Evolutionary conservation across 169 alveolate species (phyloP), one percentile per base, ranked within the genome.

Genomic region (Eimeria falciformis): DNA sequence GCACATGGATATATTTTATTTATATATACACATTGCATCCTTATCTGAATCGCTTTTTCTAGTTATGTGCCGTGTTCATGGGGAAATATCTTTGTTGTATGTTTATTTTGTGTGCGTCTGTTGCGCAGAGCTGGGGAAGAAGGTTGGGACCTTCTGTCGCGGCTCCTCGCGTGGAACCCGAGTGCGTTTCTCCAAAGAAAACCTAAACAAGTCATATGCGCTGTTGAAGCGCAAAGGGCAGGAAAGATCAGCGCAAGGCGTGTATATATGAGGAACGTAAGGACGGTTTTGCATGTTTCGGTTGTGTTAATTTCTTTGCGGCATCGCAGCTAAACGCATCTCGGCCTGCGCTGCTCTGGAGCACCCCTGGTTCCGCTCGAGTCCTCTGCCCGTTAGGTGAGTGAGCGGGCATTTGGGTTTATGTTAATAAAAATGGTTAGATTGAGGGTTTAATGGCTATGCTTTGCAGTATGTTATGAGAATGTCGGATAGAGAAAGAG

Each of bases 61-160:
- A 7, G 7, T 9, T 23, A 65, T 65, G 37, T 23, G n/a, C n/a
- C n/a, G n/a, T n/a, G n/a, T n/a, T n/a, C n/a, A n/a, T n/a, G n/a
- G n/a, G n/a, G n/a, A n/a, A n/a, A n/a, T n/a, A n/a, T n/a, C n/a
- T n/a, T n/a, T n/a, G n/a, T n/a, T n/a, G n/a, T n/a, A n/a, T n/a
- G n/a, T n/a, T n/a, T n/a, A n/a, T n/a, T 83, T 65, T 9, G 55
- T 45, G 25, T 55, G 12, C n/a, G n/a, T n/a, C n/a, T n/a, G 33
- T 62, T 75, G 29, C 46, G 7, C 82, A 84, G 91, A 65, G 79
- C 40, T 1, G 91, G 91, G 23, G 91, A 84, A 7, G 83, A 84
- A 65, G 91, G 91, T 7, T 84, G 91, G 91, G 91, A 84, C 27
- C 69, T 84, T 12, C 83, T 84, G 33, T 9, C 65, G 46, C 81